Percentiles rank a stretch among this genome's conserved stretches.
Conservation (phyloP, 2,329 filamentous ascomycete species). For the Aschersonia sp. region DNA sequence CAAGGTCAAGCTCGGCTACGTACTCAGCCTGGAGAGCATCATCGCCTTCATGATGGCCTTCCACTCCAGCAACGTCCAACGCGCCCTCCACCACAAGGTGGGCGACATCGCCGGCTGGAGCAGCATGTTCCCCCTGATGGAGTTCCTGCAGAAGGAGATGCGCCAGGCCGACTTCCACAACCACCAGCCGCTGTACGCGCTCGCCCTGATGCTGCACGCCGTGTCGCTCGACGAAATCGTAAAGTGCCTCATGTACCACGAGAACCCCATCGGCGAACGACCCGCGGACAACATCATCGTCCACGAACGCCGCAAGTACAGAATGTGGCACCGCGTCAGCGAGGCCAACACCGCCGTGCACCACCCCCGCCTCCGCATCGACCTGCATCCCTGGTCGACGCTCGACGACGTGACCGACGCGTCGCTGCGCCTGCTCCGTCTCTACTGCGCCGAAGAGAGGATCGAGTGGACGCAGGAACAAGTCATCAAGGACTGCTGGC, state of each 20-base stretch:
- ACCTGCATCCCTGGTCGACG: slow-evolving; percentile 25
- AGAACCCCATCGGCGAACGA: slow-evolving; percentile 4
- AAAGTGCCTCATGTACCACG: slow-evolving; percentile 16
- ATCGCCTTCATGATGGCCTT: slow-evolving; percentile 40
- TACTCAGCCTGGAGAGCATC: slow-evolving; percentile 33
- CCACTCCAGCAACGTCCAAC: slow-evolving; percentile 30
- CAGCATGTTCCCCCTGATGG: slow-evolving; percentile 29
- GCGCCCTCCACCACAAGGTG: slow-evolving; percentile 26
- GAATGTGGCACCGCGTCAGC: slow-evolving; percentile 14
- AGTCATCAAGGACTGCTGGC: slow-evolving; percentile 10
- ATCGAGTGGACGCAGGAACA: slow-evolving; percentile 31
- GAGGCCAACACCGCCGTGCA: slow-evolving; percentile 17
- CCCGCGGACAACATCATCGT: slow-evolving; percentile 9
- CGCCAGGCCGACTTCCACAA: slow-evolving; percentile 16
- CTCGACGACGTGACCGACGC: slow-evolving; percentile 27
- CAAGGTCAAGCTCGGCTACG: slow-evolving; percentile 25
- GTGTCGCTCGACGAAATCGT: slow-evolving; percentile 30
- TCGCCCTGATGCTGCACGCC: slow-evolving; percentile 29
- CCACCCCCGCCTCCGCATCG: slow-evolving; percentile 14
- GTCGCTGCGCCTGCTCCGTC: slow-evolving; percentile 23
- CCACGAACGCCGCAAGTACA: slow-evolving; percentile 12
- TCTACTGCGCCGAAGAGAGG: slow-evolving; percentile 28
- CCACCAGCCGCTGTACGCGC: slow-evolving; percentile 24
- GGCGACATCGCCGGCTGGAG: slow-evolving; percentile 27
- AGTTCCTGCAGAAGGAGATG: slow-evolving; percentile 23